Evolutionary conservation across 106 monocot genomes (phyloP).

Genomic region (Phalaenopsis equestris): DNA sequence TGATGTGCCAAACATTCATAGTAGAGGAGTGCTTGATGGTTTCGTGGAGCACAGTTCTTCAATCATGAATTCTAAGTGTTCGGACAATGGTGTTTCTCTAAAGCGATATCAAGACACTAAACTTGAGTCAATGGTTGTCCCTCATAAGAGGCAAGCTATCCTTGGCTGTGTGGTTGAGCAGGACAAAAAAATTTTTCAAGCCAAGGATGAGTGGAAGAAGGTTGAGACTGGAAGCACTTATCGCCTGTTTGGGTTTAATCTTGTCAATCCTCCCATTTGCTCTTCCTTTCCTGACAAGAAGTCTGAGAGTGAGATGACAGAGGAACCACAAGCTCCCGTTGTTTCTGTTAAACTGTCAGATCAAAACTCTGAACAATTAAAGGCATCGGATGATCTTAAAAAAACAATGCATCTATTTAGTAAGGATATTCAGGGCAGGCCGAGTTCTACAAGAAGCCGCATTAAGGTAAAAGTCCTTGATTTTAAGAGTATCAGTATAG

Average conservation of each 20-base stretch:
- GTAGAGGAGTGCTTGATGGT: constrained; percentile 6
- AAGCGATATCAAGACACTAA: background rate
- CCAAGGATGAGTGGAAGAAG: background rate
- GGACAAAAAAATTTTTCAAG: background rate
- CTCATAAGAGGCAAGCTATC: background rate
- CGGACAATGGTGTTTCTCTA: background rate
- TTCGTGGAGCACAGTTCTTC: background rate
- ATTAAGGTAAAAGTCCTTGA: constrained; percentile 36
- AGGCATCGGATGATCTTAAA: constrained; percentile 3
- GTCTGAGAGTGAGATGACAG: constrained; percentile 5
- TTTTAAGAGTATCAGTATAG: background rate
- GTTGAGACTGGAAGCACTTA: constrained; percentile 2
- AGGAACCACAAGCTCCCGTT: background rate
- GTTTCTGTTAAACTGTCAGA: constrained; percentile 20
- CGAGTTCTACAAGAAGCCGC: constrained; percentile 40
- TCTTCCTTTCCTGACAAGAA: background rate
- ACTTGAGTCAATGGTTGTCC: background rate
- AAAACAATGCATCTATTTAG: constrained; percentile 9
- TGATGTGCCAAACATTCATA: background rate
- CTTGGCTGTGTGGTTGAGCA: constrained; percentile 3
- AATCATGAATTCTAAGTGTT: background rate
- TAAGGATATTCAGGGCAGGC: constrained; percentile 39
- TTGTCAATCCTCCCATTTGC: background rate
- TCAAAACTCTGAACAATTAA: constrained; percentile 31
- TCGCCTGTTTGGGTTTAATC: background rate